Percentiles rank a stretch among this genome's conserved stretches.
Evolutionary conservation across 2,329 filamentous ascomycete species (phyloP).

Genomic region (Botrytis tulipae): DNA sequence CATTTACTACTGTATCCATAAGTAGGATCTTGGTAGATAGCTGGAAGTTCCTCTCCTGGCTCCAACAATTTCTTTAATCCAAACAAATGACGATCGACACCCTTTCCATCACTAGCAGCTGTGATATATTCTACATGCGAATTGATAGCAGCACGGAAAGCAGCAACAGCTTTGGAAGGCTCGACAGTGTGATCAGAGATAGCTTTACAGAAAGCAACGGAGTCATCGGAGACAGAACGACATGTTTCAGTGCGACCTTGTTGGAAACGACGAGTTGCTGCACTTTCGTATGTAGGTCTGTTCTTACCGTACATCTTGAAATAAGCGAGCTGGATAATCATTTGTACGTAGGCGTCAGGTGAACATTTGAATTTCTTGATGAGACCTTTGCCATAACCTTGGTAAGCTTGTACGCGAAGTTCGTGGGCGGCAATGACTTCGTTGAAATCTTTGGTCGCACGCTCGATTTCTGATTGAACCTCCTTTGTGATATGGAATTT

Average conservation of each 20-base stretch:
- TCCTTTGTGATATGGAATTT: conserved; percentile 75
- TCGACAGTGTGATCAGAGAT: conserved; percentile 70
- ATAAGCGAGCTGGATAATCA: conserved; percentile 98
- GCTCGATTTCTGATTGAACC: conserved; percentile 73
- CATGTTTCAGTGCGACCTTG: conserved; percentile 95
- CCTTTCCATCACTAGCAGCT: conserved; percentile 86
- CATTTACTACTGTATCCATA: conserved; percentile 81
- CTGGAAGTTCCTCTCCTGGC: conserved; percentile 76
- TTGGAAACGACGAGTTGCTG: conserved; percentile 91
- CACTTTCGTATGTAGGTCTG: conserved; percentile 95
- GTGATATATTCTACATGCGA: conserved; percentile 88
- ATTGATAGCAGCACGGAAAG: conserved; percentile 79
- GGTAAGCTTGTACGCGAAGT: conserved; percentile 90
- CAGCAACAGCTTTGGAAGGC: conserved; percentile 63
- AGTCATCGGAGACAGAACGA: conserved; percentile 86
- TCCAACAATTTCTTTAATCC: conserved; percentile 88
- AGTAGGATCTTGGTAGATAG: conserved; percentile 83
- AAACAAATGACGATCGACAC: conserved; percentile 95
- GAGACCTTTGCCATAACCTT: conserved; percentile 94
- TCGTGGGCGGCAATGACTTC: conserved; percentile 84
- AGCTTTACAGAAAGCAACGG: conserved; percentile 82
- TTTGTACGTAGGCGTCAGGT: conserved; percentile 95
- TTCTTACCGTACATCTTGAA: conserved; percentile 99
- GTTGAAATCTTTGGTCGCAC: conserved; percentile 75
- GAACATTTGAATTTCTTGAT: conserved; percentile 99